Base-by-base conservation (phyloP, 768 basidiomycete genomes). In the Lepiota brunneoincarnata region DNA sequence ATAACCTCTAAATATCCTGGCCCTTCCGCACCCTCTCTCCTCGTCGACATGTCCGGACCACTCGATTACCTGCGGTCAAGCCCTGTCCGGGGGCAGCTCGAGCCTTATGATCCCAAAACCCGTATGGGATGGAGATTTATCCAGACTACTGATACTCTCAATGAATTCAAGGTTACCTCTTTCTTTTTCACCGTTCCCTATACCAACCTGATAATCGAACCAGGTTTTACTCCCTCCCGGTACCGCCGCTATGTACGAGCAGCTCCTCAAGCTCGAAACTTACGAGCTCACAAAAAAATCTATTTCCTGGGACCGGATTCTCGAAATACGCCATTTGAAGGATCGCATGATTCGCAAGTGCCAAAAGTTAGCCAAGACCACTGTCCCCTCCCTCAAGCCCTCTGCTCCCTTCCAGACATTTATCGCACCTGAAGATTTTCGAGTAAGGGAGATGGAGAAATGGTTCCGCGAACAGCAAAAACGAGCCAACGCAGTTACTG, bases 291-390 rank as follows among this genome's bases (percentile, higher is more conserved):
- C 74, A 38, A 84, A 80, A 67, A 80, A 80, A 54, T 72, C 71
- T 2, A 74, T 84, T 18, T 79, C 80, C 54, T 89, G 85, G 86
- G 79, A 86, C 44, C 81, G 83, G 58, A 78, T 90, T 61, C 72
- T 87, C 57, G 79, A 88, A 64, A 86, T 90, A 44, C 86, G 87
- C 12, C 87, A 82, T 58, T 74, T 90, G 62, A 90, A 90, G 72
- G 87, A 90, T 65, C 80, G 88, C 55, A 88, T 89, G 87, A 82
- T 89, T 58, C 84, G 87, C 67, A 90, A 89, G 63, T 89, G 86
- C 64, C 82, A 83, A 59, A 81, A 84, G 51, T 70, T 89, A 40
- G 78, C 81, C 41, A 81, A 77, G 58, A 67, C 67, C 1, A 54
- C 63, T 1, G 42, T 61, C 51, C 69, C 77, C 11, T 64, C 73